Evolutionary conservation across 768 basidiomycete genomes (phyloP).

Genomic region (Tylopilus sp.): DNA sequence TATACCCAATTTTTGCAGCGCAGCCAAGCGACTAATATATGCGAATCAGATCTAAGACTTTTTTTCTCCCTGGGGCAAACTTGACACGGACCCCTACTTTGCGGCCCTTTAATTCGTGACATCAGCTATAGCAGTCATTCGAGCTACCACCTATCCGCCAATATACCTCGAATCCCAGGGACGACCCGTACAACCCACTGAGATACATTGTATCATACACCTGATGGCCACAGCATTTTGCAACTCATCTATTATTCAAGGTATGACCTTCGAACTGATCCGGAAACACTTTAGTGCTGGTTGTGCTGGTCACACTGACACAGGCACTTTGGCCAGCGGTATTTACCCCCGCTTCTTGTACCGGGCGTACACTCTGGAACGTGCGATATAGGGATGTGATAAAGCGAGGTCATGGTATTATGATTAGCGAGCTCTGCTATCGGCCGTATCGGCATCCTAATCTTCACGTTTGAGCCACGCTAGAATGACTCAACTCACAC

Average conservation of each 20-base stretch:
- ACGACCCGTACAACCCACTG: constrained; percentile 53
- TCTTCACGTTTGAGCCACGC: constrained; percentile 22
- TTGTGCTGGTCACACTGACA: constrained; percentile 38
- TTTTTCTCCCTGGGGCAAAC: too few relatives aligned
- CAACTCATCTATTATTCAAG: constrained; percentile 19
- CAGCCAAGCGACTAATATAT: too few relatives aligned
- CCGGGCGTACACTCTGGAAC: constrained; percentile 38
- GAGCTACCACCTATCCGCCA: background rate
- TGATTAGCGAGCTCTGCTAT: constrained; percentile 59
- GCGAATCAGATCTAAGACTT: too few relatives aligned
- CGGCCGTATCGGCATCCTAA: constrained; percentile 63
- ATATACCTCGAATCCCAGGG: constrained; percentile 38
- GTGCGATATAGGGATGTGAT: constrained; percentile 38
- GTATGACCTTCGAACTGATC: background rate
- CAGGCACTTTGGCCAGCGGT: constrained; percentile 44
- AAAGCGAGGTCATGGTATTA: constrained; percentile 41
- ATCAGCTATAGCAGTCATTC: background rate
- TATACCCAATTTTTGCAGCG: too few relatives aligned
- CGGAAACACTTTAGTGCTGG: constrained; percentile 18
- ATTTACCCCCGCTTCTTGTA: constrained; percentile 49
- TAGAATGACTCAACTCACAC: background rate
- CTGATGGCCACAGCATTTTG: constrained; percentile 49
- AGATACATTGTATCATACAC: constrained; percentile 55
- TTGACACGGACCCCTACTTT: too few relatives aligned
- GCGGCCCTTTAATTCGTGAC: background rate